Evolutionary conservation across 2,329 filamentous ascomycete genomes (phyloP).

Genomic region (Trichoderma sp.): DNA sequence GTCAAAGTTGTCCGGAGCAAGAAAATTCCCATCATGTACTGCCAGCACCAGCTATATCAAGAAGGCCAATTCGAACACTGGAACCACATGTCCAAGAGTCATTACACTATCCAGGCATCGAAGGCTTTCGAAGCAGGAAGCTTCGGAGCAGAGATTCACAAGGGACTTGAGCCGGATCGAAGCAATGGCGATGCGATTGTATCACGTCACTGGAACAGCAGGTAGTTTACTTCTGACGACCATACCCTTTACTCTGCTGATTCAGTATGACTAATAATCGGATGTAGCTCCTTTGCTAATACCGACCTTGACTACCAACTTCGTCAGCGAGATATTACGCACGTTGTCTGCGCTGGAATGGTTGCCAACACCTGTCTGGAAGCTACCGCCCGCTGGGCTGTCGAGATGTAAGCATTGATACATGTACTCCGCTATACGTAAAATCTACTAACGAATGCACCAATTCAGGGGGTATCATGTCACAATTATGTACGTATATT

Average conservation of each 20-base stretch:
- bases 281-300: constrained; percentile 6
- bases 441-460: neutral
- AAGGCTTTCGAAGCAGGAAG: constrained; percentile 18
- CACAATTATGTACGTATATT: constrained; percentile 15
- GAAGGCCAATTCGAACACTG: constrained; percentile 18
- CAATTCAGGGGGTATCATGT: constrained; percentile 12
- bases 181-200: constrained; percentile 24
- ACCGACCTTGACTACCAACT: constrained; percentile 15
- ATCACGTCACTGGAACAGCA: constrained; percentile 19
- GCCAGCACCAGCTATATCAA: constrained; percentile 20
- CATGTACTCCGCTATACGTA: too few relatives aligned
- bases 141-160: constrained; percentile 23
- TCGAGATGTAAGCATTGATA: constrained; percentile 23
- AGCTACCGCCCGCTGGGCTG: constrained; percentile 22
- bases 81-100: constrained; percentile 20
- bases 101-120: neutral
- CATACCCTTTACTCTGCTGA: neutral
- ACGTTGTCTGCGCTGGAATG: constrained; percentile 23
- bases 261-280: neutral
- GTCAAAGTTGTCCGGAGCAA: constrained; percentile 12
- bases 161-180: constrained; percentile 23
- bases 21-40: constrained; percentile 23
- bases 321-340: constrained; percentile 20
- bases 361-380: constrained; percentile 25
- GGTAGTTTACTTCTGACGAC: neutral